Percentiles rank a stretch among this genome's conserved stretches.
Conservation (phyloP, 768 basidiomycete genomes). For the Tephrocybe rancida region DNA sequence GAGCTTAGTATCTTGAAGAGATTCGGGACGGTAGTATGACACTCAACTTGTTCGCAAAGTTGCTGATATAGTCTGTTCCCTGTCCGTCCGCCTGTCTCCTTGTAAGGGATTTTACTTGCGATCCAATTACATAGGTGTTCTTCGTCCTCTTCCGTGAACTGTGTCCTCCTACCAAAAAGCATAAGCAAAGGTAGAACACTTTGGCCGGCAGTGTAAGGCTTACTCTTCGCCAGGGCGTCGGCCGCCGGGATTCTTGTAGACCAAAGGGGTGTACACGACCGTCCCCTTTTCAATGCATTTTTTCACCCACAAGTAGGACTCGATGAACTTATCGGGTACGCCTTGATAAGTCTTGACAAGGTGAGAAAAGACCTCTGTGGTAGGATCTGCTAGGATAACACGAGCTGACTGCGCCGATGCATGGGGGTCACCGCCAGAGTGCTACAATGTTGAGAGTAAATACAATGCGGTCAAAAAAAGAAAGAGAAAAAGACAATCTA, state of each 20-base stretch:
- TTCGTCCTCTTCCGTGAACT: conserved; percentile 80
- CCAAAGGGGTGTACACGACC: conserved; percentile 69
- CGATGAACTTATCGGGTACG: conserved; percentile 72
- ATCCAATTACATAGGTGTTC: conserved; percentile 77
- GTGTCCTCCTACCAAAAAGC: conserved; percentile 57
- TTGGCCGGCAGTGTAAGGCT: conserved; percentile 31
- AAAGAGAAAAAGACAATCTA: neutral
- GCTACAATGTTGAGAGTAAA: conserved; percentile 39
- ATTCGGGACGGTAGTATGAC: neutral
- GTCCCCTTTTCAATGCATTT: conserved; percentile 74
- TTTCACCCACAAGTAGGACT: conserved; percentile 84
- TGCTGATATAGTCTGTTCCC: conserved; percentile 86
- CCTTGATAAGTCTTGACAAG: conserved; percentile 75
- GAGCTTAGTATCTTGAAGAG: neutral
- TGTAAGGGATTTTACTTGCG: conserved; percentile 81
- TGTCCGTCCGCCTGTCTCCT: conserved; percentile 79
- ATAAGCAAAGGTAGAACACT: neutral
- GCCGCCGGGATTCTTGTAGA: conserved; percentile 85
- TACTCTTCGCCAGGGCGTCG: conserved; percentile 82
- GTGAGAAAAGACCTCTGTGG: conserved; percentile 74
- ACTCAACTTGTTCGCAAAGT: conserved; percentile 68
- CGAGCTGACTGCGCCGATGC: conserved; percentile 71
- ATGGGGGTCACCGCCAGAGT: conserved; percentile 79
- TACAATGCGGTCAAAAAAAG: conserved; percentile 4
- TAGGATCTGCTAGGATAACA: conserved; percentile 80